Base-by-base conservation (phyloP, 202 grass and related monocot species). In the Miscanthus sacchariflorus region DNA sequence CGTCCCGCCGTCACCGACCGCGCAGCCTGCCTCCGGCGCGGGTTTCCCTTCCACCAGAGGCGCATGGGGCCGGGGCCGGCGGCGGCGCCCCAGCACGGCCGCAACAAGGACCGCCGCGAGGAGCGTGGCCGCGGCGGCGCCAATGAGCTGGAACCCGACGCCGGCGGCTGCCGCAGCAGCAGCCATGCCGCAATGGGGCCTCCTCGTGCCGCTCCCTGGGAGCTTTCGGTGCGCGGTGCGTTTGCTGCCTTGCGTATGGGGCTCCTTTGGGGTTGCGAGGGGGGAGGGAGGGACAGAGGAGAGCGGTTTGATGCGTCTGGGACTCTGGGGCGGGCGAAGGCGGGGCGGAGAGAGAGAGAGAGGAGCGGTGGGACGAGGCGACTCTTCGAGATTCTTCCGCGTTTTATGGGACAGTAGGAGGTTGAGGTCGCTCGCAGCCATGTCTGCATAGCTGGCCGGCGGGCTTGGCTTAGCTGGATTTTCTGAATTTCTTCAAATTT, bases 171-270 rank as follows among this genome's bases (percentile, higher is more conserved):
- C 59, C 56, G 49, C 58, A 42, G 48, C 68, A 68, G 48, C 79
- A 68, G 74, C 85, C 90, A 92, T 92, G 69, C 74, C 68, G 80
- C 90, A 86, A 89, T 84, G 83, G 61, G 12, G 0, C 35, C 81
- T 0, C 9, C 65, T 72, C n/a, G 50, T 2, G 11, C 14, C 3
- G 56, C 82, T 30, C 68, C 81, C 1, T 18, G 36, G 84, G 79
- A 39, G 67, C 85, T 87, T 70, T 48, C 77, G 79, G 38, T 23
- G 74, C 70, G 72, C 52, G 73, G 78, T 15, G 78, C 65, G 73
- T 27, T 25, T 13, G 79, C 75, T 43, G 52, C 17, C 6, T 42
- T 45, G 35, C 86, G 73, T 42, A 65, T 58, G 78, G 24, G 78
- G 9, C 70, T 54, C 72, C 19, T 81, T 40, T 2, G 40, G 38